A percentile compares a stretch with the other conserved stretches of the same genome.
Evolutionary conservation across 345 rosid genomes (phyloP).

Genomic region (Linum tenue): DNA sequence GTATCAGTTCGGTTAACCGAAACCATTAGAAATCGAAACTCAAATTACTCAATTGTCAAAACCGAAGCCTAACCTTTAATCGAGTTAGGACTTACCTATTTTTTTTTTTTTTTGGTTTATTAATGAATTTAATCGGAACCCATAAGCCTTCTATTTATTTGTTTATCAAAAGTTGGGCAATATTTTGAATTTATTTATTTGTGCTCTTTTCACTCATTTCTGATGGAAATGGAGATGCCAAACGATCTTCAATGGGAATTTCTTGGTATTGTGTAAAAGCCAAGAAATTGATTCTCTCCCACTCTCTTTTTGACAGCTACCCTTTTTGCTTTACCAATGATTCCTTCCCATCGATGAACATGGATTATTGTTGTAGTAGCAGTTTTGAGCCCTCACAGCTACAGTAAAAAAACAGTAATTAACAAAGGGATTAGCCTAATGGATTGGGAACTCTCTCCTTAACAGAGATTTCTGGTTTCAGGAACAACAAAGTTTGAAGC

Average conservation of each 20-base stretch:
- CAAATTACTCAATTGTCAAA: no score
- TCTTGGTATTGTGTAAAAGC: conserved; percentile 27
- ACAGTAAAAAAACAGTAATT: background rate
- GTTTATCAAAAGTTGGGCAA: background rate
- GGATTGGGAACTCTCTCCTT: conserved; percentile 17
- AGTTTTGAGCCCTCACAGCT: background rate
- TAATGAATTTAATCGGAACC: no score
- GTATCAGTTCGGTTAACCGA: no score
- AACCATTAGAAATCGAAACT: no score
- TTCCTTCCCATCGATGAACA: background rate
- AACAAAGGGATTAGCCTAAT: background rate
- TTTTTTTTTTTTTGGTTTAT: no score
- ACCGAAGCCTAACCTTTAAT: no score
- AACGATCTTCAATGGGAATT: conserved; percentile 25
- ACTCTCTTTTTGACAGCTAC: conserved; percentile 16
- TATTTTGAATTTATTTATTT: background rate
- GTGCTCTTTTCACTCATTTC: no score
- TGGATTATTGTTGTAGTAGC: background rate
- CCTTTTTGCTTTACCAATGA: conserved; percentile 6
- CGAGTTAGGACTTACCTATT: no score
- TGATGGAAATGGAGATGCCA: no score
- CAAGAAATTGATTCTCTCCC: conserved; percentile 16
- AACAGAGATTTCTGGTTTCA: conserved; percentile 4
- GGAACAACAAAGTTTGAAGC: background rate
- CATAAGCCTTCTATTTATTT: no score